Evolutionary conservation across 176 grass and related monocot genomes (phyloP), one percentile per base, ranked within the genome.

Genomic region (Bromus sterilis): DNA sequence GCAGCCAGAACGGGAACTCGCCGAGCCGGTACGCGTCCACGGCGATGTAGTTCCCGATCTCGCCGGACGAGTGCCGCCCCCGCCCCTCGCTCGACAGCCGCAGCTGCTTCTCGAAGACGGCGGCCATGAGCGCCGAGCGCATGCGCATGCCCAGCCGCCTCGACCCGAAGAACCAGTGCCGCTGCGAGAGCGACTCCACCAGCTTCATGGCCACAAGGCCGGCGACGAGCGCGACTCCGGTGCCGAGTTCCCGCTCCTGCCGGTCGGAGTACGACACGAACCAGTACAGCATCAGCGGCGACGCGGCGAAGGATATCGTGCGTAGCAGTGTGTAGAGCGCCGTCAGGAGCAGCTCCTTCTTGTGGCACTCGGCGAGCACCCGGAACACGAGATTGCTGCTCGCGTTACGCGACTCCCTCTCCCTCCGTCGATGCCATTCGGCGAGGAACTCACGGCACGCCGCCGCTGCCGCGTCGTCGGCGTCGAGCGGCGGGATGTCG

Each of bases 1-100:
- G 95, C 59, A 98, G 84, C 88, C 90, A 98, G 82, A 83, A 98
- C 31, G 90, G 86, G 81, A 93, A 98, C 86, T 98, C 95, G 8
- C 95, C 92, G 5, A 98, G 75, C 75, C 86, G 81, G 74, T 98
- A 89, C 25, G 91, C 92, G 69, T 98, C 90, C 6, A 98, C 78
- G 53, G 92, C 89, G 78, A 98, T 89, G 86, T 94, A 94, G 71
- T 89, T 94, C 0, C 90, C 84, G 35, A 93, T 85, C 88, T 94
- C 95, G 29, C 95, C 95, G 55, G 85, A 83, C 20, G 90, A 89
- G 75, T 91, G 92, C 21, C 78, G 84, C 64, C 33, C 44, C 60
- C 95, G 75, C 2, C 57, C 86, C 36, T 90, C 84, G 68, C 57
- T 87, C 6, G 91, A 94, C 36, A 98, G 77, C 24, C 74, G 48